phyloP scores from a whole-genome alignment of 257 asterid genomes.

The Petrea volubilis region DNA sequence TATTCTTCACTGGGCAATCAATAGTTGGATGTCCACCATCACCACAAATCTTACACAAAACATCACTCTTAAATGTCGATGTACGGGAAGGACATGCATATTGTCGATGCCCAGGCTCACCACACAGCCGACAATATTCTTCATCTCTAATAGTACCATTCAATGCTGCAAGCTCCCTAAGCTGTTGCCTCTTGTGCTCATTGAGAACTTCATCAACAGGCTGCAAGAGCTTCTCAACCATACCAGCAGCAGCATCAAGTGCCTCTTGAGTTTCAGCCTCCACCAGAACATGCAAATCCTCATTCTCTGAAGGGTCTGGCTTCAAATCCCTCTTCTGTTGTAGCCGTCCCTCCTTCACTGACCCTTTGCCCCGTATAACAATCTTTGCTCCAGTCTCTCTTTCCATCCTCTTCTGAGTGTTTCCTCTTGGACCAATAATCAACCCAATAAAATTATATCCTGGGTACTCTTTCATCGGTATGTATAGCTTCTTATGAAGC shows the following conservation, averaged over 20 bases:
- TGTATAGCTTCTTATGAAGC: slow-evolving; percentile 86
- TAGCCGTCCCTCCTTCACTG: slow-evolving; percentile 89
- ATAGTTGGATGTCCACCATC: slow-evolving; percentile 98
- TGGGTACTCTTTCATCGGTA: slow-evolving; percentile 93
- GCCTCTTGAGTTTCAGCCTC: slow-evolving; percentile 96
- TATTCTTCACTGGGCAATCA: slow-evolving; percentile 89
- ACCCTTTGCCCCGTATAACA: slow-evolving; percentile 95
- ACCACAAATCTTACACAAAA: slow-evolving; percentile 89
- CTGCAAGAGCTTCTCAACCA: slow-evolving; percentile 96
- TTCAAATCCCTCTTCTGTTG: slow-evolving; percentile 90
- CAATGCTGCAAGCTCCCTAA: slow-evolving; percentile 92
- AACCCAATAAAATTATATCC: slow-evolving; percentile 93
- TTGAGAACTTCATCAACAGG: slow-evolving; percentile 97
- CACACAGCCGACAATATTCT: slow-evolving; percentile 89
- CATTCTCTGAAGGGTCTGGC: slow-evolving; percentile 85
- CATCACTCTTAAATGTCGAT: slow-evolving; percentile 90
- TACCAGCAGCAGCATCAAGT: slow-evolving; percentile 90
- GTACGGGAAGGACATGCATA: slow-evolving; percentile 88
- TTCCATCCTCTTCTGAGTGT: slow-evolving; percentile 97
- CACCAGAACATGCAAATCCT: slow-evolving; percentile 92
- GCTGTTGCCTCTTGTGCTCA: slow-evolving; percentile 97
- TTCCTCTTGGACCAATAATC: slow-evolving; percentile 94
- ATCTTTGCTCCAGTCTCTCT: slow-evolving; percentile 96
- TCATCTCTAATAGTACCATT: slow-evolving; percentile 98
- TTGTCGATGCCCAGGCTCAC: slow-evolving; percentile 95